A percentile compares a stretch with the other conserved stretches of the same genome.
Evolutionary conservation across 495 filamentous ascomycete genomes (phyloP).

Genomic region (Hypoxylon cercidicola): DNA sequence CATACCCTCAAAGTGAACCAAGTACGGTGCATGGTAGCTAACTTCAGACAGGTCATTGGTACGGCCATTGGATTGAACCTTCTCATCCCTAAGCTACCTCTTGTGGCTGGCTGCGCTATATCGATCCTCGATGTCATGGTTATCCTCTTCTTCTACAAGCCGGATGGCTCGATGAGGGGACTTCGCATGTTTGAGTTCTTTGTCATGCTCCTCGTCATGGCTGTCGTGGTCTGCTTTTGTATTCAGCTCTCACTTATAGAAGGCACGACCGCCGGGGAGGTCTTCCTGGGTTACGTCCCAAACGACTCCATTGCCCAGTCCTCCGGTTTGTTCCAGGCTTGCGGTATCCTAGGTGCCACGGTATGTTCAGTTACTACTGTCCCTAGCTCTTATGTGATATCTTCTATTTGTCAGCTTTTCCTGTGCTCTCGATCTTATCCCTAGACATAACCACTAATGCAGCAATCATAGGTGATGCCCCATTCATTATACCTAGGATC

Average conservation of each 20-base stretch:
- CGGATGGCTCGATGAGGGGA: conserved; percentile 75
- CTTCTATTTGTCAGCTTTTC: not conserved
- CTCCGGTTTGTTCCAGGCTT: conserved; percentile 82
- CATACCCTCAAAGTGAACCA: not conserved
- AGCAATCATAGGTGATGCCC: conserved; percentile 72
- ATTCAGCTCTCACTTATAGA: conserved; percentile 85
- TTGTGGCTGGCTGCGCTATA: conserved; percentile 88
- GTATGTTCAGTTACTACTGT: conserved; percentile 47
- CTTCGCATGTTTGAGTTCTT: conserved; percentile 83
- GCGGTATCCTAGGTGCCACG: conserved; percentile 91
- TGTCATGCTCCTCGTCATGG: conserved; percentile 80
- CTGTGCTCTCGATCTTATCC: not conserved
- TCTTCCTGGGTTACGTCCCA: conserved; percentile 86
- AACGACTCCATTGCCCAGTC: conserved; percentile 75
- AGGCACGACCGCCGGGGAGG: conserved; percentile 73
- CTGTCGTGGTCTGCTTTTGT: conserved; percentile 90
- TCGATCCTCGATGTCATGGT: conserved; percentile 86
- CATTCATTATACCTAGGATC: conserved; percentile 91
- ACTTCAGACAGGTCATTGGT: conserved; percentile 76
- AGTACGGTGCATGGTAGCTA: conserved; percentile 3
- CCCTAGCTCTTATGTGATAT: not conserved
- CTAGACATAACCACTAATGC: not conserved
- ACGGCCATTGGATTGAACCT: conserved; percentile 92
- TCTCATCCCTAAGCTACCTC: conserved; percentile 76
- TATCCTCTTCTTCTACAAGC: conserved; percentile 87